Conservation (phyloP, 352 stramenopile species). For the Pythium guiyangense region DNA sequence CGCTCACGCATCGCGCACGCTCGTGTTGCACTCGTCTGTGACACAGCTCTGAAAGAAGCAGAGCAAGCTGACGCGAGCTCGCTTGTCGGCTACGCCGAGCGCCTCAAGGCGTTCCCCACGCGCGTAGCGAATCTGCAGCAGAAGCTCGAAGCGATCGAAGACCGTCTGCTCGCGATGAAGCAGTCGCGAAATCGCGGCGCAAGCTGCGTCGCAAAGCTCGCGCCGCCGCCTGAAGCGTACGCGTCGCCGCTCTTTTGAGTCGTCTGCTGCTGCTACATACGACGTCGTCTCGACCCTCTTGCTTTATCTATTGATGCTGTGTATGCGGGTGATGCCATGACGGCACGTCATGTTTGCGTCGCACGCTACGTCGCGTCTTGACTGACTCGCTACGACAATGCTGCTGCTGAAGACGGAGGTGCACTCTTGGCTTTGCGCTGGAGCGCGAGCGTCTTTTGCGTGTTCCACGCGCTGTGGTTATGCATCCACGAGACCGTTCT, state of each 20-base stretch:
- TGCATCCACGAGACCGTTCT: too few species aligned
- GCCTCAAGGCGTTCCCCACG: constrained; percentile 56
- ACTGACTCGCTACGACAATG: not conserved
- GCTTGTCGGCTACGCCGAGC: constrained; percentile 65
- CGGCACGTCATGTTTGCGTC: too few species aligned
- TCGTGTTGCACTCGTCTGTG: not conserved
- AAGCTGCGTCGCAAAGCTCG: constrained; percentile 25
- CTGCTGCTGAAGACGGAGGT: not conserved
- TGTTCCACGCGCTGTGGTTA: constrained; percentile 70
- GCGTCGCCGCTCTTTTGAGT: constrained; percentile 51
- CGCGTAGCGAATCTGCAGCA: constrained; percentile 62
- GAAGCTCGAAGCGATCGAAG: constrained; percentile 66
- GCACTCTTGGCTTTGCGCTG: constrained; percentile 29
- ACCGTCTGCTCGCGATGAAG: constrained; percentile 61
- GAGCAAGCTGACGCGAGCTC: constrained; percentile 50
- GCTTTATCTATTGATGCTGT: too few species aligned
- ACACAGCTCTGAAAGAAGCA: constrained; percentile 55
- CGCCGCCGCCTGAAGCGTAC: constrained; percentile 17
- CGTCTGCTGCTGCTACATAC: not conserved
- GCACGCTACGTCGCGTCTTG: not conserved
- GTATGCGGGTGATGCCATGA: too few species aligned
- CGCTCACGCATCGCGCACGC: too few species aligned
- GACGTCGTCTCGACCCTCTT: not conserved
- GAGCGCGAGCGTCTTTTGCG: constrained; percentile 46
- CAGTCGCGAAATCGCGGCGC: constrained; percentile 29